phyloP scores from a whole-genome alignment of 148 eudicot species.

The Cornus florida region DNA sequence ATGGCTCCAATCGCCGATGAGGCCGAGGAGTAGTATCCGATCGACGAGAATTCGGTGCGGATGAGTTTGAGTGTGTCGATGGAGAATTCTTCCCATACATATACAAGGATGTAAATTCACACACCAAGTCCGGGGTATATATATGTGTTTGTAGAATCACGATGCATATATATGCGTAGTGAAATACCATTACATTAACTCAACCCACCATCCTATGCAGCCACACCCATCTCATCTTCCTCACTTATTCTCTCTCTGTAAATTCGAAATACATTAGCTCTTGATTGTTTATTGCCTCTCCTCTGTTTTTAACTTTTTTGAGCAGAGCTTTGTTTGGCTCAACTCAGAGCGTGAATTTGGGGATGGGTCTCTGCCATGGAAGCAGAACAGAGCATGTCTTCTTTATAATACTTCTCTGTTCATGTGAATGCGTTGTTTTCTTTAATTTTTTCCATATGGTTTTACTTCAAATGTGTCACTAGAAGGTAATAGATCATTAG shows the following conservation, averaged over 20 bases:
- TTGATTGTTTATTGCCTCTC: neutral
- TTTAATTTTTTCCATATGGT: neutral
- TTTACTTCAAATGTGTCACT: neutral
- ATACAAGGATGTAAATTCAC: no score
- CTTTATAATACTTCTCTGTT: neutral
- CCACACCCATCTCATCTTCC: neutral
- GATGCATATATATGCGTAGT: no score
- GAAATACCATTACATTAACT: neutral
- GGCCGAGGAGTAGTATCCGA: no score
- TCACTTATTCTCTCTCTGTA: neutral
- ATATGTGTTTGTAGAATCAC: no score
- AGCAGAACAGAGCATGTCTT: neutral
- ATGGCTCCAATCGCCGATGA: no score
- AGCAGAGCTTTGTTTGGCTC: neutral
- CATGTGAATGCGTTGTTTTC: neutral
- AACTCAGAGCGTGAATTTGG: neutral
- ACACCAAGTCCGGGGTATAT: no score
- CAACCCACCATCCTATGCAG: neutral
- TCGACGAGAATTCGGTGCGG: no score
- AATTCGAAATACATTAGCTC: neutral
- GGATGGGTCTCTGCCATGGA: conserved; percentile 1
- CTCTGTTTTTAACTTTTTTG: neutral
- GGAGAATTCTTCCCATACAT: no score
- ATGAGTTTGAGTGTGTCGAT: no score
- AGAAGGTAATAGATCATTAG: neutral